Base-by-base conservation (phyloP, 257 asterid genomes). In the Knoxia roxburghii region DNA sequence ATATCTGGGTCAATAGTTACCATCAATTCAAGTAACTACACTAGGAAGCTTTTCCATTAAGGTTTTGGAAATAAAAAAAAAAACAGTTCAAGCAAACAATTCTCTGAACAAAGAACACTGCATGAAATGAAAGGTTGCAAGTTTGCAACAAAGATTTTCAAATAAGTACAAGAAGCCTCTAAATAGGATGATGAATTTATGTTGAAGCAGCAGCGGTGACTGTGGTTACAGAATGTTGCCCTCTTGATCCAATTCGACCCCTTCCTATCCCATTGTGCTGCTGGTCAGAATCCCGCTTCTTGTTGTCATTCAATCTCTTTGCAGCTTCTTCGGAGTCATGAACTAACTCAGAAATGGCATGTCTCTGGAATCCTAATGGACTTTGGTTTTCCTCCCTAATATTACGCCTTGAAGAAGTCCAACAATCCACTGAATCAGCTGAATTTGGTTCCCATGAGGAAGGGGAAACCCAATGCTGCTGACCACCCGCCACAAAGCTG, bases 381-480 rank as follows among this genome's bases (percentile, higher is more conserved):
- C 77, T 79, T 23, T 10, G 69, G 26, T 78, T 78, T 35, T 73
- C 85, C 53, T 81, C 82, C 73, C 80, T 72, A 67, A 72, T 76
- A n/a, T 41, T 65, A 3, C 87, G 69, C 65, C 82, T 81, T 41
- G 95, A 83, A 63, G 91, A 78, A 50, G 89, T 72, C 83, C 89
- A 77, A 12, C 84, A 59, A 43, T 76, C 89, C 12, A 88, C 82
- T 6, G 93, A 86, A 35, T 85, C 91, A 27, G 86, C 89, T 1
- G 94, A 89, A 61, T 84, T 87, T 4, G 96, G 95, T 79, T 89
- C 91, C 98, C 95, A 89, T 15, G 79, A 29, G 18, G 95, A 81
- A 59, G 89, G 79, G 20, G 87, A 78, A 62, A 77, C 75, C 91
- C 84, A 80, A 4, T 81, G 73, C 63, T 79, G 94, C 59, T 81